phyloP scores from a whole-genome alignment of 495 filamentous ascomycete species.

The Bombardia bombarda region DNA sequence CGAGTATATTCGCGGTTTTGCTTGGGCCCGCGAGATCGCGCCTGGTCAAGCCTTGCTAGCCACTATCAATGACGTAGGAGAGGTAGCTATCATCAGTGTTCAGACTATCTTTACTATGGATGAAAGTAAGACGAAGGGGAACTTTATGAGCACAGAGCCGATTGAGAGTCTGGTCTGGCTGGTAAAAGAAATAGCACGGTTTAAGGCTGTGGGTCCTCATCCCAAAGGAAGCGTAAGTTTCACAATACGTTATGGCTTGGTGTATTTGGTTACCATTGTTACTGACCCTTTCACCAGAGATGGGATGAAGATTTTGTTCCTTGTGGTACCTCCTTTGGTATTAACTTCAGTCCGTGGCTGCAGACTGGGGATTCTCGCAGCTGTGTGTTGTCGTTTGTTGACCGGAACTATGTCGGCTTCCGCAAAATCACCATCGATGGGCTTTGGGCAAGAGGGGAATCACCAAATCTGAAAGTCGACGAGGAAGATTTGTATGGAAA shows the following conservation, averaged over 20 bases:
- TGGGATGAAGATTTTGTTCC: slow-evolving; percentile 32
- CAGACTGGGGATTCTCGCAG: slow-evolving; percentile 17
- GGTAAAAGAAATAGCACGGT: slow-evolving; percentile 33
- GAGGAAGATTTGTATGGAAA: slow-evolving; percentile 25
- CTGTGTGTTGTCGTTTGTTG: slow-evolving; percentile 31
- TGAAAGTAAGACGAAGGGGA: slow-evolving; percentile 5
- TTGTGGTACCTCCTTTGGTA: slow-evolving; percentile 34
- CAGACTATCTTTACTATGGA: slow-evolving; percentile 18
- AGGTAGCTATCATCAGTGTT: slow-evolving; percentile 35
- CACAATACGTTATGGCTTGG: too few species aligned
- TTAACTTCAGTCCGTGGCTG: slow-evolving; percentile 38
- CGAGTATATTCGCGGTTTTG: slow-evolving; percentile 35
- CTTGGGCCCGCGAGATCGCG: slow-evolving; percentile 36
- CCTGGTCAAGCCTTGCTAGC: slow-evolving; percentile 30
- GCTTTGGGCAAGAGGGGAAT: slow-evolving; percentile 13
- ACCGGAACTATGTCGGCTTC: slow-evolving; percentile 39
- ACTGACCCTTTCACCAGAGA: slow-evolving; percentile 5
- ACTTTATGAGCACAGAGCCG: not conserved
- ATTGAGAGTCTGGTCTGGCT: slow-evolving; percentile 28
- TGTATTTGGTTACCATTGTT: not conserved
- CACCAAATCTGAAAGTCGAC: slow-evolving; percentile 19
- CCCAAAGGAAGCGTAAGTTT: slow-evolving; percentile 22
- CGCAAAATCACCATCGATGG: slow-evolving; percentile 26
- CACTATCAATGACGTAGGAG: slow-evolving; percentile 33
- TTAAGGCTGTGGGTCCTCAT: slow-evolving; percentile 36